Base-by-base conservation (phyloP, 2,329 filamentous ascomycete species). In the Hymenoscyphus occultus region DNA sequence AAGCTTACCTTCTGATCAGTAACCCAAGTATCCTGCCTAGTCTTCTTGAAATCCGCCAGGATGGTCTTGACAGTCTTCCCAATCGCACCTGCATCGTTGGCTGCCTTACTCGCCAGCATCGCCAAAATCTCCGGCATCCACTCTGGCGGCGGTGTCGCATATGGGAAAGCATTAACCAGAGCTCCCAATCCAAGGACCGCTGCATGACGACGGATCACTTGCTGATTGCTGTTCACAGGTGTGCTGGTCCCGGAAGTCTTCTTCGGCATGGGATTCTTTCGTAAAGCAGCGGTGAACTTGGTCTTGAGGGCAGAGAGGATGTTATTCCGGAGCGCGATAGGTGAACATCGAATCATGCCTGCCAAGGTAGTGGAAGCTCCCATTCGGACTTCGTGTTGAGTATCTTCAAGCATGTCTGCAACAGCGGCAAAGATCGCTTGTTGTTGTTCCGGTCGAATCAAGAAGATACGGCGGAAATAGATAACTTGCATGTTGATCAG, bases 401-500 rank as follows among this genome's bases (percentile, higher is more conserved):
- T 77, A 73, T 99, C 95, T 67, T 91, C 87, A 6, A 99, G 84
- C 96, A 99, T 99, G 71, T 90, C 91, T 51, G 93, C 92, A n/a
- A 99, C 93, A 63, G 93, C 96, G 56, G 90, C 88, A 75, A 98
- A 96, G 16, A 99, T 85, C 40, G 86, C 84, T 71, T 92, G 85
- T 62, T 95, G 90, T 76, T 97, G 90, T 7, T 84, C 79, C 6
- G 85, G 81, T 39, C 87, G 85, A 70, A 96, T 91, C 35, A 98
- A 81, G 82, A 99, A 99, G 45, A 99, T 85, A 32, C 94, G 91
- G 60, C 95, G 90, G 86, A 98, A 99, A 81, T 97, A 99, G 72
- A 99, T 90, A 69, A 98, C 94, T 74, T 99, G 96, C 83, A 99
- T 97, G 79, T 98, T 98, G 79, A 99, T 93, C 71, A 99, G 86